Evolutionary conservation across 179 eudicot genomes (phyloP), one percentile per base, ranked within the genome.

Genomic region (Vitellaria paradoxa): DNA sequence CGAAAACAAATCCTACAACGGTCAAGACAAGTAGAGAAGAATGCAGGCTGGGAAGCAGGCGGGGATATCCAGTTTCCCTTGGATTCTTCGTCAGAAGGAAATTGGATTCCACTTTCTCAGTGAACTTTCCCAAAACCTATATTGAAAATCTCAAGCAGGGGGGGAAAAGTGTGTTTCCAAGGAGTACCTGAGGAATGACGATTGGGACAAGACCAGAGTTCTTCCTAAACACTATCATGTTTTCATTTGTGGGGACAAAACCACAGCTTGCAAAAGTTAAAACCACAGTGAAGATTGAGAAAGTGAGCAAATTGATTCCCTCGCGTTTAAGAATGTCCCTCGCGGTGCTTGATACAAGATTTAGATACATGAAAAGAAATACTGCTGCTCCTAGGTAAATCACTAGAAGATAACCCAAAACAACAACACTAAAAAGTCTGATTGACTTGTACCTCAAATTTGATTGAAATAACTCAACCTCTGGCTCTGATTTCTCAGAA

Each of bases 241-340:
- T 89, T 37, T 92, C 97, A 45, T 92, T 90, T 24, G 90, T 89
- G 0, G 93, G 91, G 23, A 80, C 52, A 62, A 85, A 92, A 5
- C 97, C 97, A 23, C 91, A 81, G 76, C 80, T 92, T 6, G 91
- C 4, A 30, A 92, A 86, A 0, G 92, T 81, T 0, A 94, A 86
- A 46, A 89, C 79, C 0, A 82, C 72, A 8, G 81, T 74, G 67
- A 89, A 92, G 8, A 86, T 47, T 2, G 86, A 81, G 74, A 90
- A 92, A 10, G 78, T 86, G 24, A 23, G 63, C 47, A 77, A 42
- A 10, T 77, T 50, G 3, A 93, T 68, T 13, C 88, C 89, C 72
- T 91, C 91, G 1, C 60, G 61, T n/a, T 80, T 76, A 1, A 91
- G 85, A 10, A 88, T 81, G 37, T 79, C 45, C 21, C 81, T 66